Conservation (phyloP, 1,139 yeast species). For the Taphrina deformans region DNA sequence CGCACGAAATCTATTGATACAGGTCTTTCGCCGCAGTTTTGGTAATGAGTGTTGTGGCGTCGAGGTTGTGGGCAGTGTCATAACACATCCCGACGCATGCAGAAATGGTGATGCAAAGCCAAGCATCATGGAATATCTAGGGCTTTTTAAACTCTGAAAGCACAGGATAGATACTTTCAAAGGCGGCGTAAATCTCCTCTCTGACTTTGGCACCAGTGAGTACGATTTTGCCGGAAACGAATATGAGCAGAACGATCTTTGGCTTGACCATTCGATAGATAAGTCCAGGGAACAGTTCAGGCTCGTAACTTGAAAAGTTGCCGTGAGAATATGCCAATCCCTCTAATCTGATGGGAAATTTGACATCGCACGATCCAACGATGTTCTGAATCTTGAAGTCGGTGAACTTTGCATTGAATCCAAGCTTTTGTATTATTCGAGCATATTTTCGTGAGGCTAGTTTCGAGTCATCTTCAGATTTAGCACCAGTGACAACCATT, state of each 20-base stretch:
- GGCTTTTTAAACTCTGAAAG: conserved; percentile 91
- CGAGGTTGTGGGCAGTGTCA: conserved; percentile 8
- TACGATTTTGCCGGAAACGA: conserved; percentile 96
- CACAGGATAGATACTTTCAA: conserved; percentile 94
- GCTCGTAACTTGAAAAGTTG: conserved; percentile 91
- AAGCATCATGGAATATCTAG: neutral
- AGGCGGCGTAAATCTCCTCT: conserved; percentile 96
- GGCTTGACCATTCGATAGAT: conserved; percentile 99
- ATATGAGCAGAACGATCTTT: conserved; percentile 88
- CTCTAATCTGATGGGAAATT: conserved; percentile 94
- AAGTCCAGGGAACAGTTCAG: conserved; percentile 96
- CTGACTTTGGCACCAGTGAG: conserved; percentile 98
- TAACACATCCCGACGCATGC: conserved; percentile 8
- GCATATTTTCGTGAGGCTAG: conserved; percentile 97
- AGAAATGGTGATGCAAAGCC: neutral
- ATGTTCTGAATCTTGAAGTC: conserved; percentile 97
- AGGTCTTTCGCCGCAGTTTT: neutral
- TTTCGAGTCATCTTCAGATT: conserved; percentile 95
- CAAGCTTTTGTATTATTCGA: conserved; percentile 94
- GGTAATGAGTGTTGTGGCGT: conserved; percentile 2
- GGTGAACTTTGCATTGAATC: conserved; percentile 87
- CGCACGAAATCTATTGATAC: neutral
- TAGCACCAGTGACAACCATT: conserved; percentile 99
- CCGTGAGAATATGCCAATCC: conserved; percentile 98
- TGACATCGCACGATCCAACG: conserved; percentile 95